Evolutionary conservation across 306 rosid genomes (phyloP).

Genomic region (Morella rubra): DNA sequence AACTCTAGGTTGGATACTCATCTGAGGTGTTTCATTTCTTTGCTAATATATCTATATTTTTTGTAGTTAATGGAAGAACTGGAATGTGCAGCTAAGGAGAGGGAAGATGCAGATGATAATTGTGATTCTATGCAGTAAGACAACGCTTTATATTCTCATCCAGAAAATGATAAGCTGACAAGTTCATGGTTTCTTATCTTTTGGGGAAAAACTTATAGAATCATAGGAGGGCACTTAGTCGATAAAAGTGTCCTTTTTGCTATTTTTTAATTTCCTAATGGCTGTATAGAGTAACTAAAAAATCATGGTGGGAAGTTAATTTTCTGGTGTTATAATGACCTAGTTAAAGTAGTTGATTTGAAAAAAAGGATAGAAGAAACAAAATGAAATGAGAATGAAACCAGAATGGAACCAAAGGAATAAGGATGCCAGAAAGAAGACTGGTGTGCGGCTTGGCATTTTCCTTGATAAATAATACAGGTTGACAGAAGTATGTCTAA

Average conservation of each 20-base stretch:
- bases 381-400: too few relatives aligned
- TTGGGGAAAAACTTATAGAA: not conserved
- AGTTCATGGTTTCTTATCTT: not conserved
- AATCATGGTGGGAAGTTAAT: not conserved
- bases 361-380: not conserved
- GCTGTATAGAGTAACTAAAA: not conserved
- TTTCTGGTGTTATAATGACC: constrained; percentile 1
- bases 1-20: constrained; percentile 19
- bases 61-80: constrained; percentile 91
- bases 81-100: constrained; percentile 78
- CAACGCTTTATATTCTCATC: constrained; percentile 21
- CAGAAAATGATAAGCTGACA: not conserved
- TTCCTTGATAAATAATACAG: not conserved
- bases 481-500: not conserved
- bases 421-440: not conserved
- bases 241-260: not conserved
- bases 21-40: constrained; percentile 11
- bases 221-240: not conserved
- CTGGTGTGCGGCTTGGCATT: not conserved
- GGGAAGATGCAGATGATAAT: constrained; percentile 72
- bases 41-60: constrained; percentile 18
- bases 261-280: not conserved
- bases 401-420: too few relatives aligned
- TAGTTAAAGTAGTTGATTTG: not conserved
- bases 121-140: constrained; percentile 62